Conservation (phyloP, 495 filamentous ascomycete species). For the Beverwykella pulmonaria region DNA sequence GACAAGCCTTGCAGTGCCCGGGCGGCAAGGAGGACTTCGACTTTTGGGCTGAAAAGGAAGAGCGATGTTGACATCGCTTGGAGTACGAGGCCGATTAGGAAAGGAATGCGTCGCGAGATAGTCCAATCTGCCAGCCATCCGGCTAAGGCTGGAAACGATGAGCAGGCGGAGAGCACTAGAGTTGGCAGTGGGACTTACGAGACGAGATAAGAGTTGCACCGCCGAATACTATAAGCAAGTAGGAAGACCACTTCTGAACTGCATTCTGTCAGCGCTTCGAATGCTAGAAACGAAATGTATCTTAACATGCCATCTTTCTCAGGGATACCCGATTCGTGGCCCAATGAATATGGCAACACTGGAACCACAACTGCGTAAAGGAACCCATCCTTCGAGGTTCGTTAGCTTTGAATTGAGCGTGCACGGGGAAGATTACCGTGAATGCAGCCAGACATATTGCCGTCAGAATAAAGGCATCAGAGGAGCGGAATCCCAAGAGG, state of each 20-base stretch:
- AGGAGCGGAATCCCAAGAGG: not conserved
- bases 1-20: slow-evolving; percentile 39
- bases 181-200: not conserved
- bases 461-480: not conserved
- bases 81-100: slow-evolving; percentile 7
- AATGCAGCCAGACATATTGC: slow-evolving; percentile 6
- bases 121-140: slow-evolving; percentile 4
- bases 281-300: not conserved
- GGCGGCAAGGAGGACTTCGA: slow-evolving; percentile 28
- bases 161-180: not conserved
- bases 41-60: slow-evolving; percentile 2
- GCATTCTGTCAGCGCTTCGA: not conserved
- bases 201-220: not conserved
- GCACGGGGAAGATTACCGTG: not conserved
- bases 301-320: not conserved
- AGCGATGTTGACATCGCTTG: slow-evolving; percentile 5
- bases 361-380: slow-evolving; percentile 4
- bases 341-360: slow-evolving; percentile 11
- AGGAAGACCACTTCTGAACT: slow-evolving; percentile 18
- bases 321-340: slow-evolving; percentile 3
- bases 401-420: not conserved
- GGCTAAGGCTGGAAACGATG: slow-evolving; percentile 6
- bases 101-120: slow-evolving; percentile 1
- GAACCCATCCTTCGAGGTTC: not conserved
- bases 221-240: slow-evolving; percentile 4